Evolutionary conservation across 2,329 filamentous ascomycete species (phyloP).

Genomic region (Chaetomium globosum): DNA sequence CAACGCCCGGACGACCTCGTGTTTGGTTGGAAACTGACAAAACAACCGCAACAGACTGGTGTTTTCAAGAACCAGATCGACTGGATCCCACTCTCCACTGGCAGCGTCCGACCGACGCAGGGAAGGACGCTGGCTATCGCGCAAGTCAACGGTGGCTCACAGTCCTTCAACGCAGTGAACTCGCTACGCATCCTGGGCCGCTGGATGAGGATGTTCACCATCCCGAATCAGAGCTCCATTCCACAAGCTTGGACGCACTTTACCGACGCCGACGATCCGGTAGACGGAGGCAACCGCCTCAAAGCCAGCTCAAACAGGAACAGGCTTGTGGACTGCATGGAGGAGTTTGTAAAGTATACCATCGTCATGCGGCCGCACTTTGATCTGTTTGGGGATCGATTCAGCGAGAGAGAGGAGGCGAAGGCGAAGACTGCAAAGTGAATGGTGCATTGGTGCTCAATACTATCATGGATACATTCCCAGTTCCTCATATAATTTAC

Average conservation of each 20-base stretch:
- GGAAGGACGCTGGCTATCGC: slow-evolving; percentile 64
- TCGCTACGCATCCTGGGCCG: slow-evolving; percentile 15
- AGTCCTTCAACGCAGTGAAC: slow-evolving; percentile 56
- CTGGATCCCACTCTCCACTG: slow-evolving; percentile 66
- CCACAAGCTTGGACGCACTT: slow-evolving; percentile 14
- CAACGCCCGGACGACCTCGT: neutral
- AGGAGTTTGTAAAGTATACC: slow-evolving; percentile 71
- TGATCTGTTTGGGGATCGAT: slow-evolving; percentile 63
- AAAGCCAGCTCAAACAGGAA: slow-evolving; percentile 60
- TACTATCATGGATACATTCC: no score
- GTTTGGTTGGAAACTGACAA: neutral
- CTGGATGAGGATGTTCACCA: slow-evolving; percentile 51
- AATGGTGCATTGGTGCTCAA: no score
- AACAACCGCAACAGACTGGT: slow-evolving; percentile 49
- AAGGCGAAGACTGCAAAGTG: slow-evolving; percentile 15
- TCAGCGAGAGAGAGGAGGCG: slow-evolving; percentile 59
- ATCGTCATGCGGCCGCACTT: slow-evolving; percentile 65
- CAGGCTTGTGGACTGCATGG: slow-evolving; percentile 66
- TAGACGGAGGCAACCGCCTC: slow-evolving; percentile 49
- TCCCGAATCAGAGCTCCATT: slow-evolving; percentile 17
- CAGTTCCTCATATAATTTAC: no score
- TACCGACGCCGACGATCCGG: slow-evolving; percentile 24
- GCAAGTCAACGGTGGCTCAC: slow-evolving; percentile 65
- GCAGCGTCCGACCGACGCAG: slow-evolving; percentile 66
- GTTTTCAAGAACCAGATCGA: slow-evolving; percentile 73